Conservation (phyloP, 1,139 yeast species). For the Sugiyamaella novakii region DNA sequence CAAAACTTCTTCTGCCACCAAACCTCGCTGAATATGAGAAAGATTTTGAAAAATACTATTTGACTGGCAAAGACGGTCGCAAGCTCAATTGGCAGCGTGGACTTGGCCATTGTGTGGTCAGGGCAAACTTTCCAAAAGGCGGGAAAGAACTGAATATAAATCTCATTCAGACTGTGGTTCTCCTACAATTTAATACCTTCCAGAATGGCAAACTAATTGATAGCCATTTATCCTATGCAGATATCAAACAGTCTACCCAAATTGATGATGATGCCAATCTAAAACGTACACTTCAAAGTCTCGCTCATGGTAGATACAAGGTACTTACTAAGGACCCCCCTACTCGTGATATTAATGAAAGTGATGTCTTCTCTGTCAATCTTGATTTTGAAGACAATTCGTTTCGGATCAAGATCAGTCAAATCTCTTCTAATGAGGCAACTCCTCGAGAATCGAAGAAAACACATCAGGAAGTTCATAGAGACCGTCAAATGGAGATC, state of each 20-base stretch:
- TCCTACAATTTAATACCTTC: conserved; percentile 37
- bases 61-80: conserved; percentile 27
- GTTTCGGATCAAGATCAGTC: conserved; percentile 38
- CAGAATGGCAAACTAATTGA: conserved; percentile 16
- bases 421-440: conserved; percentile 32
- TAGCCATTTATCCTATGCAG: conserved; percentile 30
- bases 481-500: conserved; percentile 41
- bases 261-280: conserved; percentile 30
- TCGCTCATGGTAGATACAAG: conserved; percentile 37
- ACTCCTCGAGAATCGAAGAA: conserved; percentile 19
- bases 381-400: conserved; percentile 37
- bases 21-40: conserved; percentile 31
- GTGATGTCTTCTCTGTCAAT: conserved; percentile 40
- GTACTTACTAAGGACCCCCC: conserved; percentile 36
- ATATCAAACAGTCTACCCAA: conserved; percentile 31
- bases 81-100: conserved; percentile 41
- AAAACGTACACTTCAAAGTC: conserved; percentile 36
- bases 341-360: conserved; percentile 30
- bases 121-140: conserved; percentile 40
- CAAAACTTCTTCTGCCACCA: conserved; percentile 36
- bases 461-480: conserved; percentile 30
- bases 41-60: conserved; percentile 34
- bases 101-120: conserved; percentile 38
- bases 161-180: conserved; percentile 38
- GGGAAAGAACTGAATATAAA: conserved; percentile 38